phyloP scores from a whole-genome alignment of 768 basidiomycete genomes.

The Tulasnella sp. region DNA sequence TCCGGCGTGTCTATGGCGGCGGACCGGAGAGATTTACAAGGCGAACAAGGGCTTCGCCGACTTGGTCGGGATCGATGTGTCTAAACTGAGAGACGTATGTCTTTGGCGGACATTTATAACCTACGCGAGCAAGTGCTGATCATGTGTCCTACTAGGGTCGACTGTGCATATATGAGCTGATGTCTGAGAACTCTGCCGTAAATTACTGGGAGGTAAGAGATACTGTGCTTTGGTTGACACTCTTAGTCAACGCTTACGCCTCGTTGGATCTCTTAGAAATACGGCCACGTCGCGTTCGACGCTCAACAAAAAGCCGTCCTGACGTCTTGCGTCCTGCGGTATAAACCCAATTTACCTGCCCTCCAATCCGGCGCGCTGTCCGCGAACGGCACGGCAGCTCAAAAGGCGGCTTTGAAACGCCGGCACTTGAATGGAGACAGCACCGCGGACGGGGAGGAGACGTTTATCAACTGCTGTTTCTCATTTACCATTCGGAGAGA shows the following conservation, averaged over 20 bases:
- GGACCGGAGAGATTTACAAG: conserved; percentile 98
- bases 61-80: conserved; percentile 75
- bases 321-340: conserved; percentile 80
- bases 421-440: neutral
- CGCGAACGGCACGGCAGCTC: conserved; percentile 10
- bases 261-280: conserved; percentile 50
- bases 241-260: neutral
- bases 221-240: neutral
- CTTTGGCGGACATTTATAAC: neutral
- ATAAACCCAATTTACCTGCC: conserved; percentile 51
- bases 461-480: conserved; percentile 77
- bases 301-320: conserved; percentile 71
- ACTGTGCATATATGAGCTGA: conserved; percentile 92
- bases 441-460: conserved; percentile 39
- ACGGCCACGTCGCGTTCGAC: conserved; percentile 66
- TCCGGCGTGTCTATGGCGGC: conserved; percentile 90
- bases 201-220: conserved; percentile 87
- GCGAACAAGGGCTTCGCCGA: conserved; percentile 94
- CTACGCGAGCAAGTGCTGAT: neutral
- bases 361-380: neutral
- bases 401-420: neutral
- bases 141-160: conserved; percentile 45
- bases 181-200: conserved; percentile 94
- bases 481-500: conserved; percentile 82
- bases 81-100: conserved; percentile 75